Evolutionary conservation across 148 eudicot species (phyloP).

Genomic region (Euryodendron excelsum): DNA sequence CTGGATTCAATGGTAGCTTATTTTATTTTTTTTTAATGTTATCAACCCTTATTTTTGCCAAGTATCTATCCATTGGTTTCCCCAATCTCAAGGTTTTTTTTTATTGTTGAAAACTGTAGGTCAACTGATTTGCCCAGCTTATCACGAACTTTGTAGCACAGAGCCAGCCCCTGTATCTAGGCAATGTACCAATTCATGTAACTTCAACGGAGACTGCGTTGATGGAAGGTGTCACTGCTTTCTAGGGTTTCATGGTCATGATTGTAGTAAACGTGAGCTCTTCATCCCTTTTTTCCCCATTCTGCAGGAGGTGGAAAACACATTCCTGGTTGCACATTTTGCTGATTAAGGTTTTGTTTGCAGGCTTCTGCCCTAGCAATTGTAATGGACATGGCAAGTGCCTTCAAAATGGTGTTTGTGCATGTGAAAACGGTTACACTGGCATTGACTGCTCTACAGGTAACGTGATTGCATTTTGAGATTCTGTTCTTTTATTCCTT

Average conservation of each 20-base stretch:
- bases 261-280: conserved; percentile 82
- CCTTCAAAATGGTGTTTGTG: conserved; percentile 66
- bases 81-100: neutral
- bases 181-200: conserved; percentile 85
- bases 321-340: neutral
- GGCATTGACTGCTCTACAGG: conserved; percentile 98
- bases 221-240: conserved; percentile 82
- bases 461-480: conserved; percentile 15
- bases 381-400: conserved; percentile 82
- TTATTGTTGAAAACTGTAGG: conserved; percentile 40
- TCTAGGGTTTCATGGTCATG: conserved; percentile 77
- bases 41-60: too few species aligned
- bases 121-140: conserved; percentile 83
- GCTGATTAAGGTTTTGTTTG: conserved; percentile 15
- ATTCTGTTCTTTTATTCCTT: too few species aligned
- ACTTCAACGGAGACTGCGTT: conserved; percentile 86
- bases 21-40: too few species aligned
- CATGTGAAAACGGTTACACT: conserved; percentile 78
- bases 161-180: conserved; percentile 42
- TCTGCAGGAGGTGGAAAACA: neutral
- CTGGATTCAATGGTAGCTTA: conserved; percentile 81
- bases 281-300: neutral
- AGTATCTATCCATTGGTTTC: neutral
- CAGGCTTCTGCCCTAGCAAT: conserved; percentile 79
- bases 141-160: conserved; percentile 74